Evolutionary conservation across 2,329 filamentous ascomycete species (phyloP).

Genomic region (Lecanosticta acicola): DNA sequence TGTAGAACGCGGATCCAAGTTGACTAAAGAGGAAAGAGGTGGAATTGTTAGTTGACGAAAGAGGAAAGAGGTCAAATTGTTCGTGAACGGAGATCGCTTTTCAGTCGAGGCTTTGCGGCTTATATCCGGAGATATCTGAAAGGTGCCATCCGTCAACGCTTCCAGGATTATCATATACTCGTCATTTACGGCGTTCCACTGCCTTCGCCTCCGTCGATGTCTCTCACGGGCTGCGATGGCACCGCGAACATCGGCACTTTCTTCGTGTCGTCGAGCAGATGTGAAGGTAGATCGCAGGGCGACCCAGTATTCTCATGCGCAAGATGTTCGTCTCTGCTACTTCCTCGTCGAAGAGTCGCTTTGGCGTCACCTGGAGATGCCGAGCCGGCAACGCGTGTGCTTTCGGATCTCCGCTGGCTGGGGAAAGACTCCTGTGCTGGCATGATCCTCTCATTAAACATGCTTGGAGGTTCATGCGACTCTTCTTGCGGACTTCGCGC

Average conservation of each 20-base stretch:
- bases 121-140: no score
- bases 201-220: conserved; percentile 27
- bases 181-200: background rate
- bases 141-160: no score
- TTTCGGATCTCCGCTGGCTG: background rate
- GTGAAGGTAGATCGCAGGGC: conserved; percentile 23
- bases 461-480: conserved; percentile 7
- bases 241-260: conserved; percentile 41
- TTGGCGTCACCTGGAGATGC: no score
- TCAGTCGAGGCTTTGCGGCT: no score
- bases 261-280: conserved; percentile 23
- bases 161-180: no score
- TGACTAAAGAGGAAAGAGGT: no score
- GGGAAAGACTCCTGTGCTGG: background rate
- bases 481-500: background rate
- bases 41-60: no score
- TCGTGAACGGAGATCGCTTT: no score
- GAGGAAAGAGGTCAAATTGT: no score
- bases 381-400: background rate
- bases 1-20: no score
- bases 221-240: conserved; percentile 38
- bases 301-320: conserved; percentile 11
- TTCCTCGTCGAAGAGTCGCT: background rate
- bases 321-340: conserved; percentile 22
- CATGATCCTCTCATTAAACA: background rate